Conservation (phyloP, 441 rosid genomes). For the Jatropha podagrica region DNA sequence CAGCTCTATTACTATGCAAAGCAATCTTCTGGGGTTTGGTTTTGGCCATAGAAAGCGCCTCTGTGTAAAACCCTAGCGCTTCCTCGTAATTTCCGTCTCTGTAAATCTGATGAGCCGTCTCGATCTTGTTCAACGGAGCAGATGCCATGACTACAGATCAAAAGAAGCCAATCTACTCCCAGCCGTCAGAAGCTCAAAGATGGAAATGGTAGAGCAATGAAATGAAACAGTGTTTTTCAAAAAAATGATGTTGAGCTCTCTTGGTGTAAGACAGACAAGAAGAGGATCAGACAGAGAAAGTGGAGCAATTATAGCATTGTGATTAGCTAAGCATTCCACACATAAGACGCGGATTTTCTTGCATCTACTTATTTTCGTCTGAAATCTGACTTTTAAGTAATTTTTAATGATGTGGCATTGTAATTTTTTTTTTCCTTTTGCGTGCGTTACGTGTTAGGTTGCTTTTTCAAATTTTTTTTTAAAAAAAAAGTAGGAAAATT, state of each 20-base stretch:
- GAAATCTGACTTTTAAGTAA: not conserved
- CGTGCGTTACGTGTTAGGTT: not conserved
- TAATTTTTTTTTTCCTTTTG: not conserved
- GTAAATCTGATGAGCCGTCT: constrained; percentile 82
- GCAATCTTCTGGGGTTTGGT: constrained; percentile 79
- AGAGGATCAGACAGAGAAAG: not conserved
- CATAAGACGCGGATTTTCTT: constrained; percentile 10
- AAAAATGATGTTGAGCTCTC: not conserved
- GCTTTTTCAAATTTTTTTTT: not conserved
- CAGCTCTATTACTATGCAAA: constrained; percentile 89
- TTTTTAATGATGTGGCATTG: not conserved
- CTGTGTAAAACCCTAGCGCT: constrained; percentile 73
- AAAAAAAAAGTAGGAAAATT: not conserved
- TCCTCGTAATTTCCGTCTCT: constrained; percentile 69
- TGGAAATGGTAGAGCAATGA: not conserved
- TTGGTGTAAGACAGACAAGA: not conserved
- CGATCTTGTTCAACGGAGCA: constrained; percentile 61
- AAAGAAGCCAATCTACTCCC: constrained; percentile 1
- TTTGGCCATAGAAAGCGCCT: constrained; percentile 71
- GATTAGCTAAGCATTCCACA: not conserved
- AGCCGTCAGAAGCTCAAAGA: constrained; percentile 14
- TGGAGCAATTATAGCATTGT: not conserved
- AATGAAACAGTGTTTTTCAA: not conserved
- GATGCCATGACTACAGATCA: constrained; percentile 43
- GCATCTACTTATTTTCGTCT: not conserved